Conservation (phyloP, 805 yeast genomes). For the Debaryomyces castellii region DNA sequence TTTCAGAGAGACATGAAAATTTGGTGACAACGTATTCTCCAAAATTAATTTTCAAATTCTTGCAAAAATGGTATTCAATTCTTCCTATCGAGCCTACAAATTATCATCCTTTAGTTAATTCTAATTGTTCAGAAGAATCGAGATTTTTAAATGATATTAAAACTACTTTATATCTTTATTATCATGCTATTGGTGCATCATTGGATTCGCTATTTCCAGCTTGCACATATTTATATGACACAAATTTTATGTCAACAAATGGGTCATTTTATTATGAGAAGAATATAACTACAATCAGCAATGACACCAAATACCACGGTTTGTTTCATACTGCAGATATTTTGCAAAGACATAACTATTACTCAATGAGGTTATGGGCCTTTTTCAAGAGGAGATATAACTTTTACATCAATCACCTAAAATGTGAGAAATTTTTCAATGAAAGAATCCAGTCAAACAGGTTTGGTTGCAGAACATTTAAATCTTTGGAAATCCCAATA, state of each 20-base stretch:
- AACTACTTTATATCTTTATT: slow-evolving; percentile 20
- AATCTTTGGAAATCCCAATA: slow-evolving; percentile 23
- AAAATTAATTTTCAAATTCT: slow-evolving; percentile 12
- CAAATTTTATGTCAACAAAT: slow-evolving; percentile 16
- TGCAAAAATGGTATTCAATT: slow-evolving; percentile 19
- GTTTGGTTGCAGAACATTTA: slow-evolving; percentile 12
- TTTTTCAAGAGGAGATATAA: slow-evolving; percentile 19
- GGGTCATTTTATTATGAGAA: slow-evolving; percentile 10
- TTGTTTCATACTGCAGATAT: slow-evolving; percentile 10
- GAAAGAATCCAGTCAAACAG: slow-evolving; percentile 11
- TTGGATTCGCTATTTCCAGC: slow-evolving; percentile 24
- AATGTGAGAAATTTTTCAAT: slow-evolving; percentile 15
- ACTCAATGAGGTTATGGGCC: slow-evolving; percentile 20
- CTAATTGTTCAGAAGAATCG: slow-evolving; percentile 7
- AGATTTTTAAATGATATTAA: slow-evolving; percentile 13
- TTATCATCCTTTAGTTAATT: slow-evolving; percentile 1
- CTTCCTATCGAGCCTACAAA: slow-evolving; percentile 18
- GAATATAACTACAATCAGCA: slow-evolving; percentile 6
- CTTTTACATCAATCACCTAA: slow-evolving; percentile 15
- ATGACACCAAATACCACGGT: slow-evolving; percentile 7
- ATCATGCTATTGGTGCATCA: slow-evolving; percentile 18
- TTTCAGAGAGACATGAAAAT: slow-evolving; percentile 10
- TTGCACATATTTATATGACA: slow-evolving; percentile 19
- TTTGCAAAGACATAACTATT: slow-evolving; percentile 24
- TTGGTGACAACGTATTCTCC: slow-evolving; percentile 20